phyloP scores from a whole-genome alignment of 352 stramenopile species.

The Globisporangium sylvaticum region DNA sequence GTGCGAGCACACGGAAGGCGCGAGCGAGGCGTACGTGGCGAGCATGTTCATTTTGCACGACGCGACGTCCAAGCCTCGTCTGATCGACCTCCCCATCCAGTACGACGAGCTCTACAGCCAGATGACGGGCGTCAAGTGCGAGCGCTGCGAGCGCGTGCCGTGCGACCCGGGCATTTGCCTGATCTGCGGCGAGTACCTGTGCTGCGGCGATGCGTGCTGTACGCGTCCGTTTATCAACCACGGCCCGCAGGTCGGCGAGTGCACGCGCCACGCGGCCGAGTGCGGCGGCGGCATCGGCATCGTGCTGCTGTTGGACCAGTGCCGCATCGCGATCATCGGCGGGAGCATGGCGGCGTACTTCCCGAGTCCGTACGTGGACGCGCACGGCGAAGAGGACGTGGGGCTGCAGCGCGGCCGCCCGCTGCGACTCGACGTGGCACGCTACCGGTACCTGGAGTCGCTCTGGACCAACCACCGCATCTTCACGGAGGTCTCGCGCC shows the following conservation, averaged over 20 bases:
- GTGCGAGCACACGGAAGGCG: conserved; percentile 83
- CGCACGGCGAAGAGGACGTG: conserved; percentile 82
- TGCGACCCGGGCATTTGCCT: conserved; percentile 76
- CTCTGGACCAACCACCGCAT: conserved; percentile 84
- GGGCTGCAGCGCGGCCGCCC: conserved; percentile 75
- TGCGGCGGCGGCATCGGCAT: conserved; percentile 84
- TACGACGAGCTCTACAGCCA: conserved; percentile 85
- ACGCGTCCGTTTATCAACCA: conserved; percentile 72
- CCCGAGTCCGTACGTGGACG: conserved; percentile 80
- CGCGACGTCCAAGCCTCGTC: conserved; percentile 38
- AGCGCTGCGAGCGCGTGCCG: conserved; percentile 59
- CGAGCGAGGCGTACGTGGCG: conserved; percentile 80
- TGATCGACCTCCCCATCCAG: conserved; percentile 80
- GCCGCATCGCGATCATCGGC: conserved; percentile 75
- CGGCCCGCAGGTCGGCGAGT: conserved; percentile 76
- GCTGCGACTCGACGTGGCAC: conserved; percentile 67
- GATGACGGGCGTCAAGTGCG: conserved; percentile 65
- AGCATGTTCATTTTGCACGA: conserved; percentile 89
- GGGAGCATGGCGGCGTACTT: conserved; percentile 87
- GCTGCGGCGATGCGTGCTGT: conserved; percentile 83
- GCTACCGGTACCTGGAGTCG: conserved; percentile 73
- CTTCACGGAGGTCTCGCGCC: conserved; percentile 80
- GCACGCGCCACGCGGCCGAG: conserved; percentile 78
- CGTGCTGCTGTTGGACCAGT: conserved; percentile 82
- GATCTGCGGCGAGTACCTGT: conserved; percentile 82